phyloP scores from a whole-genome alignment of 2,329 filamentous ascomycete genomes.

The Mollisiaceae sp. region DNA sequence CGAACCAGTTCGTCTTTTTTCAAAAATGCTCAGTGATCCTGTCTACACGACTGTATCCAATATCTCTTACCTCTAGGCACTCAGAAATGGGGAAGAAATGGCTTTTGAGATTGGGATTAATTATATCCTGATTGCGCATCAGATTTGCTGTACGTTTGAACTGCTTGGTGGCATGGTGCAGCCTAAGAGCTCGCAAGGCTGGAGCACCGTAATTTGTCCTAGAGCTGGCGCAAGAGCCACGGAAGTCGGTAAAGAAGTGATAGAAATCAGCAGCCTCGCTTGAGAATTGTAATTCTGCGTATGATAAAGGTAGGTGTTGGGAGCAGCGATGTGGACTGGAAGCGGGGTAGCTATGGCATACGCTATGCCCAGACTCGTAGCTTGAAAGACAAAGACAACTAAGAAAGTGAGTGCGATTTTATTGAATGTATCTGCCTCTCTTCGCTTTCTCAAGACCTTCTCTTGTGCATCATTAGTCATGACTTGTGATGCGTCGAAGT shows the following conservation, averaged over 20 bases:
- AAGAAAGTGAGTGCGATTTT: no score
- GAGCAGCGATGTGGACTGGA: no score
- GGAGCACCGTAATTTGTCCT: background rate
- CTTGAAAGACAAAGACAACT: no score
- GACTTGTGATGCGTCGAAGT: no score
- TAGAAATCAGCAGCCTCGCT: no score
- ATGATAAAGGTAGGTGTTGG: no score
- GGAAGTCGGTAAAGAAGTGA: background rate
- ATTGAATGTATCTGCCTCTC: no score
- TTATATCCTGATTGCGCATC: constrained; percentile 13
- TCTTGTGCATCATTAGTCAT: no score
- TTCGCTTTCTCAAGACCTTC: no score
- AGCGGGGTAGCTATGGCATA: no score
- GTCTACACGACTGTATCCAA: constrained; percentile 23
- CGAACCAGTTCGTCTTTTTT: constrained; percentile 14
- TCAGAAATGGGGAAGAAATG: constrained; percentile 21
- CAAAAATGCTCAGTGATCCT: constrained; percentile 27
- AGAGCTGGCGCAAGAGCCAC: background rate
- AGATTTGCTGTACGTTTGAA: constrained; percentile 19
- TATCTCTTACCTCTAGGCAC: background rate
- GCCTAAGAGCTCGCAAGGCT: background rate
- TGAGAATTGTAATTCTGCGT: no score
- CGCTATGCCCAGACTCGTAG: no score
- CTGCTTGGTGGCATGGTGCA: constrained; percentile 1
- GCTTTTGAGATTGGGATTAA: background rate